Percentiles rank a stretch among this genome's conserved stretches.
phyloP scores from a whole-genome alignment of 805 yeast genomes.

The Candida takata region DNA sequence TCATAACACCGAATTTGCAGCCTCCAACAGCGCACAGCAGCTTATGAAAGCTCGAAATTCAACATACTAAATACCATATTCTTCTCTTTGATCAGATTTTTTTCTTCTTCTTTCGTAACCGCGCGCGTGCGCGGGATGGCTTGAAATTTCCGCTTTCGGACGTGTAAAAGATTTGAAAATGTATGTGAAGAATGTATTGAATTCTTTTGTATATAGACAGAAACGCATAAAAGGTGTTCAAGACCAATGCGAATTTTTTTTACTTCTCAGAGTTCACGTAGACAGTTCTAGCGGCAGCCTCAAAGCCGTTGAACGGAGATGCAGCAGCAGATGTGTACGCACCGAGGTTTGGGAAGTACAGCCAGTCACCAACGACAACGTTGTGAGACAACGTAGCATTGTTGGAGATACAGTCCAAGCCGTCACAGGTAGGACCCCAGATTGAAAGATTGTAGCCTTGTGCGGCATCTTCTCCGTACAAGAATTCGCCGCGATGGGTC shows the following conservation, averaged over 20 bases:
- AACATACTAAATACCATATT: too few relatives aligned
- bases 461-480: conserved; percentile 26
- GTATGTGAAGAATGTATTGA: too few relatives aligned
- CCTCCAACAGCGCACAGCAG: too few relatives aligned
- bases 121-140: too few relatives aligned
- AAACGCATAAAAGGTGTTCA: too few relatives aligned
- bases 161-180: too few relatives aligned
- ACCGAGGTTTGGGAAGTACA: conserved; percentile 75
- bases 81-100: too few relatives aligned
- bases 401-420: conserved; percentile 73
- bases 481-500: conserved; percentile 43
- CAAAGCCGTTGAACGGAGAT: conserved; percentile 89
- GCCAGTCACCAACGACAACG: conserved; percentile 85
- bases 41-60: too few relatives aligned
- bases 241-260: too few relatives aligned
- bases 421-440: conserved; percentile 99
- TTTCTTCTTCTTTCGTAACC: too few relatives aligned
- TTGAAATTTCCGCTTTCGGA: too few relatives aligned
- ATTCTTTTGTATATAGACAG: too few relatives aligned
- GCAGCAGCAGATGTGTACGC: conserved; percentile 92
- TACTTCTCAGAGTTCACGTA: conserved; percentile 47
- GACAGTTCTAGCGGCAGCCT: conserved; percentile 47
- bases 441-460: conserved; percentile 47
- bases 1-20: background rate
- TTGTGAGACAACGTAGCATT: conserved; percentile 47